Conservation (phyloP, 139 green algal genomes). For the Coelastrella sp. region DNA sequence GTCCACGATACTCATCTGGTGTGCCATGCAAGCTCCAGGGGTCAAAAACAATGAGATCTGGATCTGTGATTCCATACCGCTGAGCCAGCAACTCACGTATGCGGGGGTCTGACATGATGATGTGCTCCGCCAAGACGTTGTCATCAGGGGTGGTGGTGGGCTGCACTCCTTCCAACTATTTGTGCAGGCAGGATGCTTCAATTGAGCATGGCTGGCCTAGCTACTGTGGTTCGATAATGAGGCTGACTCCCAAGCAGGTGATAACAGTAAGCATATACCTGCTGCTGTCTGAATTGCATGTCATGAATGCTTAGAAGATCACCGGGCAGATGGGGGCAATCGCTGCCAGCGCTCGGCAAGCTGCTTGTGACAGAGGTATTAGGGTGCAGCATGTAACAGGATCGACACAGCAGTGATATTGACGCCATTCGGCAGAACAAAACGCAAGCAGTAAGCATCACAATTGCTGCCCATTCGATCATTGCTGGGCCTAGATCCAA, state of each 20-base stretch:
- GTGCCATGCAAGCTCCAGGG: conserved; percentile 73
- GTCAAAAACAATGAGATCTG: conserved; percentile 71
- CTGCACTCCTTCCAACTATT: conserved; percentile 73
- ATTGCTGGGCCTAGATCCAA: neutral
- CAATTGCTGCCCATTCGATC: no score
- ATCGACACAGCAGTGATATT: no score
- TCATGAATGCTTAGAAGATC: no score
- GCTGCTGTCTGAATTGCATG: neutral
- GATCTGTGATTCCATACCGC: conserved; percentile 75
- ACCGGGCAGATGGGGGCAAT: no score
- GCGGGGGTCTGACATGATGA: conserved; percentile 61
- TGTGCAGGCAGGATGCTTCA: neutral
- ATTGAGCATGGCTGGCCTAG: no score
- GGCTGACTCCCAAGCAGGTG: no score
- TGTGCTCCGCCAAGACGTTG: conserved; percentile 71
- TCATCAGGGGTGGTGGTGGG: conserved; percentile 79
- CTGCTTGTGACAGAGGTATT: no score
- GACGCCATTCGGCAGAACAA: no score
- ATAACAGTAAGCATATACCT: neutral
- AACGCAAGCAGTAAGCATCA: no score
- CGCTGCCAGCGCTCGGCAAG: no score
- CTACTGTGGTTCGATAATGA: no score
- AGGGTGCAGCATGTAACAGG: no score
- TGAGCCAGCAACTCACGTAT: conserved; percentile 67
- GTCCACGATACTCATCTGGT: conserved; percentile 38